Evolutionary conservation across 2,329 filamentous ascomycete genomes (phyloP).

Genomic region (Alternaria dauci): DNA sequence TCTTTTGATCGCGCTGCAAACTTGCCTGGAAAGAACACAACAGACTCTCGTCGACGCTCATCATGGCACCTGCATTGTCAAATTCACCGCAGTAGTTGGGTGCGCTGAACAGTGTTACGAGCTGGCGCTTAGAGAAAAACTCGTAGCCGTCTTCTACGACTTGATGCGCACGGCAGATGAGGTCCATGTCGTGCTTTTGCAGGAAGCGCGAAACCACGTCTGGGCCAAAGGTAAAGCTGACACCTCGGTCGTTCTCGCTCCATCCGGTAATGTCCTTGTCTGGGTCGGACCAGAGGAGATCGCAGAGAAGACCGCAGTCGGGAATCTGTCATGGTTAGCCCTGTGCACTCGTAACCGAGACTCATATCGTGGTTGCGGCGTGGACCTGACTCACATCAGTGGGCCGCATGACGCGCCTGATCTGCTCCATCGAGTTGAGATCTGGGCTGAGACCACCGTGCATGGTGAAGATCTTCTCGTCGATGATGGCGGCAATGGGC

Average conservation of each 20-base stretch:
- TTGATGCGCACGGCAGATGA: slow-evolving; percentile 98
- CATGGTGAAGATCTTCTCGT: slow-evolving; percentile 99
- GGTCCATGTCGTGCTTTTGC: slow-evolving; percentile 99
- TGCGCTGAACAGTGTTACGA: slow-evolving; percentile 96
- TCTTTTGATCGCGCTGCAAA: slow-evolving; percentile 4
- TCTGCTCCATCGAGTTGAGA: slow-evolving; percentile 99
- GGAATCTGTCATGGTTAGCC: slow-evolving; percentile 77
- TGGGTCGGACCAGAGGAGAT: slow-evolving; percentile 97
- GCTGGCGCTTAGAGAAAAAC: slow-evolving; percentile 98
- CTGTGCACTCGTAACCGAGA: slow-evolving; percentile 33
- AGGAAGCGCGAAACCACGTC: slow-evolving; percentile 97
- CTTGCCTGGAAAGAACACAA: slow-evolving; percentile 97
- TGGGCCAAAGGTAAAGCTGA: slow-evolving; percentile 97
- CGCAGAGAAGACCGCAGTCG: slow-evolving; percentile 95
- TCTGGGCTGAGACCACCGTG: slow-evolving; percentile 97
- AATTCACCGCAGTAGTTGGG: slow-evolving; percentile 99
- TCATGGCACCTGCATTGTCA: slow-evolving; percentile 99
- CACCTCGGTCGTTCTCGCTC: slow-evolving; percentile 98
- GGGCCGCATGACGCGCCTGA: slow-evolving; percentile 96
- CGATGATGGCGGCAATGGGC: slow-evolving; percentile 97
- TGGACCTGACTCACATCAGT: slow-evolving; percentile 82
- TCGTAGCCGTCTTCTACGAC: slow-evolving; percentile 99
- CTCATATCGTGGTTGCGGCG: slow-evolving; percentile 15
- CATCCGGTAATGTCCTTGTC: slow-evolving; percentile 99
- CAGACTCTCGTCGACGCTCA: slow-evolving; percentile 98